These are phyloP conservation scores for Salmacisia buchloeana DNA, from an alignment of 1,284 basidiomycete genomes.

Conservation along the genomic window DNA sequence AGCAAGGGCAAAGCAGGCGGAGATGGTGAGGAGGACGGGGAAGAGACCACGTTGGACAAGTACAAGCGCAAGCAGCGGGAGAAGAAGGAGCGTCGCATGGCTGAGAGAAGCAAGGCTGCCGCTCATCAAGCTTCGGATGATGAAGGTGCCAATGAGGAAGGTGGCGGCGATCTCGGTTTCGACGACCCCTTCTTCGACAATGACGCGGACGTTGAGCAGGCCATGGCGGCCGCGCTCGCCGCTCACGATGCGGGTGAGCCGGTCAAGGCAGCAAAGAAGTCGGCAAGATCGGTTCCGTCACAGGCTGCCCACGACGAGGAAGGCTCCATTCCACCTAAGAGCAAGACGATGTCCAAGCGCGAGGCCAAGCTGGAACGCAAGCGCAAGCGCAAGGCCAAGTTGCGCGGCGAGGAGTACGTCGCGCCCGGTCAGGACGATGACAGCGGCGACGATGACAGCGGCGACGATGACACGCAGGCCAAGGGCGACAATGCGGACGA, in stretches of 20 bases:
- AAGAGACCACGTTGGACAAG: slow-evolving; percentile 48
- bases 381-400: slow-evolving; percentile 12
- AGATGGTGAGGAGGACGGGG: slow-evolving; percentile 14
- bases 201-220: slow-evolving; percentile 43
- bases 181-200: slow-evolving; percentile 61
- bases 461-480: slow-evolving; percentile 52
- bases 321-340: not conserved
- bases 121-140: too few species aligned
- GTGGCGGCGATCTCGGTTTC: slow-evolving; percentile 22
- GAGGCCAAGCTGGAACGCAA: not conserved
- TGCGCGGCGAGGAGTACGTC: slow-evolving; percentile 33
- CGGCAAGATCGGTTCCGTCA: too few species aligned
- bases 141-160: slow-evolving; percentile 13
- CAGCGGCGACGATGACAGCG: slow-evolving; percentile 54
- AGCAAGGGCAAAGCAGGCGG: slow-evolving; percentile 12
- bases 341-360: not conserved
- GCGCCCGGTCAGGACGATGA: slow-evolving; percentile 21
- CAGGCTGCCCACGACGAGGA: not conserved
- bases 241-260: slow-evolving; percentile 7
- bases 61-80: slow-evolving; percentile 48
- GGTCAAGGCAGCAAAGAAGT: too few species aligned
- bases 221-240: slow-evolving; percentile 55
- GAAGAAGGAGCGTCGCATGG: slow-evolving; percentile 41
- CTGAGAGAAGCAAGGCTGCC: too few species aligned
- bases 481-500: slow-evolving; percentile 61